Conservation (phyloP, 176 grass and related monocot genomes). For the Thalia dealbata region DNA sequence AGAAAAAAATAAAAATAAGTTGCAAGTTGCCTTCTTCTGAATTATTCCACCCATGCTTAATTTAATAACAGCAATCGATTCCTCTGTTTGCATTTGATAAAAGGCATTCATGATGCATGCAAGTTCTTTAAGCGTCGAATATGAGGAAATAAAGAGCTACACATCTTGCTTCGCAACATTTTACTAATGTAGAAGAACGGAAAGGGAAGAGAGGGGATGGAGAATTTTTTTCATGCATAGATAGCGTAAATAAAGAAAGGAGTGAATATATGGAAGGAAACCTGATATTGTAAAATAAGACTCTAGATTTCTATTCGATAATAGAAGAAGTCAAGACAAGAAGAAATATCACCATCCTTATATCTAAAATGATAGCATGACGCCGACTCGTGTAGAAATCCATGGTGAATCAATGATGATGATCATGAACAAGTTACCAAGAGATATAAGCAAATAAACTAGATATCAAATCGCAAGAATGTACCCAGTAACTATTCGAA, state of each 20-base stretch:
- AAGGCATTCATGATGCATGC: background rate
- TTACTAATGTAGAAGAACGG: too few relatives aligned
- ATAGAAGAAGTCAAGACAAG: too few relatives aligned
- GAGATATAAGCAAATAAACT: background rate
- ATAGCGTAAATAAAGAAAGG: too few relatives aligned
- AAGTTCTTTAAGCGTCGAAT: background rate
- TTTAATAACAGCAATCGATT: too few relatives aligned
- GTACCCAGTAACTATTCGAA: slow-evolving; percentile 18
- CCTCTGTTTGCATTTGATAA: too few relatives aligned
- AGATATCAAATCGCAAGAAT: background rate
- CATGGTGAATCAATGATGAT: background rate
- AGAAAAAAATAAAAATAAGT: background rate
- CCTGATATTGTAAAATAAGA: too few relatives aligned
- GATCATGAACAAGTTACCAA: background rate
- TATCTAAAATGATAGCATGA: background rate
- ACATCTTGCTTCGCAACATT: too few relatives aligned
- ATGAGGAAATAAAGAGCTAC: too few relatives aligned
- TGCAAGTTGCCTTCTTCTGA: background rate
- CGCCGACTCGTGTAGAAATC: background rate
- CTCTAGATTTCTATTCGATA: too few relatives aligned
- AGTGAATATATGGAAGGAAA: too few relatives aligned
- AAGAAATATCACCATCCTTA: background rate
- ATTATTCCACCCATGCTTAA: background rate
- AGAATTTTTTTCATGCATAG: too few relatives aligned
- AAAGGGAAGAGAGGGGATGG: too few relatives aligned